Percentiles rank a stretch among this genome's conserved stretches.
These are phyloP conservation scores for Penicillium coffeae DNA, from an alignment of 495 filamentous ascomycete genomes.

Conservation along the genomic window DNA sequence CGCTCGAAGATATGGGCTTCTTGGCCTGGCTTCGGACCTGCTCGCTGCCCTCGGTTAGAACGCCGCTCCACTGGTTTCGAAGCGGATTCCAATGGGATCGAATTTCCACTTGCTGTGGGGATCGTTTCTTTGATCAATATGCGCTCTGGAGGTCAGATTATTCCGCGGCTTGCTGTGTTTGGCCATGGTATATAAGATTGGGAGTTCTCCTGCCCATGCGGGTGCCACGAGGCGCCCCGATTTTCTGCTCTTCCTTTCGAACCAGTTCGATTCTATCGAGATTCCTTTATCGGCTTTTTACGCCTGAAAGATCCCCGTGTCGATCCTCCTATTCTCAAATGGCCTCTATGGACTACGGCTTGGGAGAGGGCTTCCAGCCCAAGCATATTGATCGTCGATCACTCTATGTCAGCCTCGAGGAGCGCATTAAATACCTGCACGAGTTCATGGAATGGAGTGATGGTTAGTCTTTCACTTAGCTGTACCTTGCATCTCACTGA, in stretches of 20 bases:
- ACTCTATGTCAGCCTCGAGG: constrained; percentile 63
- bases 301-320: not conserved
- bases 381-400: constrained; percentile 65
- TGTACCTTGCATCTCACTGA: constrained; percentile 1
- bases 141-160: no score
- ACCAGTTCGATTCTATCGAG: not conserved
- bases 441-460: constrained; percentile 69
- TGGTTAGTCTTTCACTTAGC: constrained; percentile 38
- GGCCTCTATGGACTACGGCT: constrained; percentile 10
- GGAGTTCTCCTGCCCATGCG: constrained; percentile 8
- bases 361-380: constrained; percentile 17
- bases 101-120: no score
- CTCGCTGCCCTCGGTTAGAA: constrained; percentile 8
- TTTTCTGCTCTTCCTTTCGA: constrained; percentile 1
- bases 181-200: constrained; percentile 20
- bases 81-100: no score
- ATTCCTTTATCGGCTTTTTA: not conserved
- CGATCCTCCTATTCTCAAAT: not conserved
- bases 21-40: constrained; percentile 2
- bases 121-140: no score
- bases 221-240: constrained; percentile 19
- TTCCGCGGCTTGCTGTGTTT: no score
- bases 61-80: constrained; percentile 6
- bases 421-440: constrained; percentile 65
- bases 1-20: no score